Evolutionary conservation across 106 monocot genomes (phyloP), one percentile per base, ranked within the genome.

Genomic region (Ottelia alismoides): DNA sequence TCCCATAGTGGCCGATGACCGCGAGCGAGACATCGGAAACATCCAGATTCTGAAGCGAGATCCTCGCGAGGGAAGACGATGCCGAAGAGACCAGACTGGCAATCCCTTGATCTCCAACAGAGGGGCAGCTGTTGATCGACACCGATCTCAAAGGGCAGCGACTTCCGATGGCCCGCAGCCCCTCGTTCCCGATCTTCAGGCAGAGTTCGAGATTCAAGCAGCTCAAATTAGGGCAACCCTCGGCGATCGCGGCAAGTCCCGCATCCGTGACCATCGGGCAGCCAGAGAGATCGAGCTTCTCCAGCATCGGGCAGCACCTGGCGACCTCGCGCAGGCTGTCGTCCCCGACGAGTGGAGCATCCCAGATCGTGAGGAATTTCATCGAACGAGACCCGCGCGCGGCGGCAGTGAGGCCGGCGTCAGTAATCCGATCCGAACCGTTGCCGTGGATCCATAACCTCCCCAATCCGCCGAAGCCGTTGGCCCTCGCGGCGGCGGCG

Each of bases 1-100:
- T 83, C 18, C 87, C 87, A 31, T 87, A 87, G 58, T 66, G 74
- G 2, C 92, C 92, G 29, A 93, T 62, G 26, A 83, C 75, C 29
- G 83, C 83, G 52, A 93, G 72, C 47, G 80, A 52, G 10, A 72
- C 53, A 51, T 87, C 92, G 20, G 55, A 76, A 27, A 93, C 63
- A 31, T 64, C 75, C 66, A 87, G 45, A 60, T 52, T 56, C 40
- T 78, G 70, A 56, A 94, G 80, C 45, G 62, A 77, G 21, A 88
- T 70, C 73, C 70, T 94, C 16, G 31, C 31, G 26, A 88, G 45
- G 27, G 78, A 73, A 19, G 80, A 28, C 20, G 74, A 68, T 7
- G 80, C 72, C 0, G 75, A 80, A 23, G 70, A 77, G 23, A 94
- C 65, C 32, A 94, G 64, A 43, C 80, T 49, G 6, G 80, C 67